A percentile compares a stretch with the other conserved stretches of the same genome.
Conservation (phyloP, 108 stramenopile genomes). For the Cylindrotheca fusiformis region DNA sequence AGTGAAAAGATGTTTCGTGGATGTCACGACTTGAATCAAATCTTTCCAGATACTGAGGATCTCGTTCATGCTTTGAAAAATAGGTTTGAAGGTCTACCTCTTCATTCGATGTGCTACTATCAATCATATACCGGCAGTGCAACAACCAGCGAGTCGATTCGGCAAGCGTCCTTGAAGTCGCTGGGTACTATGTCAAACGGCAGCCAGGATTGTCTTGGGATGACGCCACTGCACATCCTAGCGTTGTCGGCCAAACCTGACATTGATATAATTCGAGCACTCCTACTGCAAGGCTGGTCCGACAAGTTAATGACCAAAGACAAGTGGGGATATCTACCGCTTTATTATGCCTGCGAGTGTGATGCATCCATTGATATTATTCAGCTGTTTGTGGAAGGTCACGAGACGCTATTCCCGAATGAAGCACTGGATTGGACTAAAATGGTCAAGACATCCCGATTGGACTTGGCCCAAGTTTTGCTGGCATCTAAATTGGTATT, state of each 20-base stretch:
- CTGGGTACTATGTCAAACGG: neutral
- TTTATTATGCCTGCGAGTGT: neutral
- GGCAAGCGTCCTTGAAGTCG: neutral
- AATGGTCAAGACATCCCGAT: neutral
- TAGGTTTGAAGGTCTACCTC: neutral
- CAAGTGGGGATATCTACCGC: neutral
- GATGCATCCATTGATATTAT: neutral
- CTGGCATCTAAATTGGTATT: too few relatives aligned
- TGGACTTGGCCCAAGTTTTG: too few relatives aligned
- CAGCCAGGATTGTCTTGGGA: neutral
- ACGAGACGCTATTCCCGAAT: neutral
- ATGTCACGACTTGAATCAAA: neutral
- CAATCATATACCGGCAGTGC: neutral
- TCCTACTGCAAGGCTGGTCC: neutral
- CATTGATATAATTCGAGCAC: neutral
- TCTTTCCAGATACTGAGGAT: neutral
- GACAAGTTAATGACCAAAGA: neutral
- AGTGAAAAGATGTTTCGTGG: neutral
- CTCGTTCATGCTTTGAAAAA: neutral
- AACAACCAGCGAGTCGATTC: neutral
- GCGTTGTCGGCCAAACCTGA: neutral
- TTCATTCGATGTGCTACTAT: neutral
- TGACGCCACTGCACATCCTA: neutral
- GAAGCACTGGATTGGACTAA: neutral
- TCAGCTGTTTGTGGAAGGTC: neutral